Evolutionary conservation across 139 green algal genomes (phyloP).

Genomic region (Chlorella ohadii): DNA sequence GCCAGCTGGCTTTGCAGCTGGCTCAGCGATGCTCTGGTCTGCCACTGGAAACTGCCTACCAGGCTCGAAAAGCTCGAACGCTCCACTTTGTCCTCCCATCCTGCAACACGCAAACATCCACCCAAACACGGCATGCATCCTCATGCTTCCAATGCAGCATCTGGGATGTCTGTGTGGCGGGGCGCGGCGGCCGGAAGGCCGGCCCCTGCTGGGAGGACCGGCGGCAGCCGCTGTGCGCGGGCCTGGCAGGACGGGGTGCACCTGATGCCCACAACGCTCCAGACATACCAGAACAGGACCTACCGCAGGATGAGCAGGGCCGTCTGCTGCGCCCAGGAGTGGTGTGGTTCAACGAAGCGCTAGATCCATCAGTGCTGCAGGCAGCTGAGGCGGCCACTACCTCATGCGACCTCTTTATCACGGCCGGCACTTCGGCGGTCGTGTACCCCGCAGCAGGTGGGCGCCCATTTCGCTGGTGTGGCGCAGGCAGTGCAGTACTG

Average conservation of each 20-base stretch:
- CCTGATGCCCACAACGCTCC: conserved; percentile 36
- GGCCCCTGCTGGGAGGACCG: conserved; percentile 52
- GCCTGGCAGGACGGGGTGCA: conserved; percentile 32
- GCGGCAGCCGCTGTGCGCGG: conserved; percentile 54
- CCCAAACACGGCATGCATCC: too few relatives aligned
- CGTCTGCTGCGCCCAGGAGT: conserved; percentile 58
- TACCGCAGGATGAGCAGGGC: conserved; percentile 77
- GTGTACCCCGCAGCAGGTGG: conserved; percentile 54
- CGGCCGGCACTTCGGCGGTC: conserved; percentile 57
- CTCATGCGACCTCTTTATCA: conserved; percentile 55
- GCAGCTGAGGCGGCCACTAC: conserved; percentile 37
- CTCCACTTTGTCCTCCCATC: too few relatives aligned
- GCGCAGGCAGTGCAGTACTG: too few relatives aligned
- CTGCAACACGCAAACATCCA: too few relatives aligned
- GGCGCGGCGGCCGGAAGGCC: conserved; percentile 19
- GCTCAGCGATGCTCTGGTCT: too few relatives aligned
- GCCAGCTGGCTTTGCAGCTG: too few relatives aligned
- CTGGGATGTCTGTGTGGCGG: conserved; percentile 57
- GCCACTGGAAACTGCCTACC: too few relatives aligned
- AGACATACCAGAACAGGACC: conserved; percentile 47
- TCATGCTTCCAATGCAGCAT: conserved; percentile 45
- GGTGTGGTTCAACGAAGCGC: conserved; percentile 63
- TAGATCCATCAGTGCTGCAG: conserved; percentile 51
- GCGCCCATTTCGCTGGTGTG: too few relatives aligned
- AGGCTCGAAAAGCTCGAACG: too few relatives aligned